Evolutionary conservation across 2,329 filamentous ascomycete species (phyloP).

Genomic region (Neopestalotiopsis rosae): DNA sequence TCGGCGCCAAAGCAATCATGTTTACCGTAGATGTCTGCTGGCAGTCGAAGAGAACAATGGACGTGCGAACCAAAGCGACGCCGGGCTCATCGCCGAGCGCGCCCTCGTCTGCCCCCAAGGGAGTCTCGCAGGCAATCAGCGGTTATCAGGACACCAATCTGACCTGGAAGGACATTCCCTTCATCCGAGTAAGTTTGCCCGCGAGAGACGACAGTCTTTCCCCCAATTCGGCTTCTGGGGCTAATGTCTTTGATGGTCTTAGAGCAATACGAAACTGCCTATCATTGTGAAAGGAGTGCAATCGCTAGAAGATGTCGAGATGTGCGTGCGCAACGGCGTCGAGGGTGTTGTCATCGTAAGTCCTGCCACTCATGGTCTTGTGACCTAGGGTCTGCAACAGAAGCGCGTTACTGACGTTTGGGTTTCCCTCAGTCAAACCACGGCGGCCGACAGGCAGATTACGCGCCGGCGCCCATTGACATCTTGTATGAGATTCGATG

Average conservation of each 20-base stretch:
- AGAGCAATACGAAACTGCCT: conserved; percentile 3
- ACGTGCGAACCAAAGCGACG: not conserved
- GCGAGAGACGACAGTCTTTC: too few species aligned
- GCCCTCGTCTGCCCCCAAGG: not conserved
- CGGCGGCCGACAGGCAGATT: conserved; percentile 7
- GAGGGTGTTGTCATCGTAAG: conserved; percentile 13
- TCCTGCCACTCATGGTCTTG: not conserved
- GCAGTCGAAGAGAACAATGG: conserved; percentile 9
- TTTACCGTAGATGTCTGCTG: conserved; percentile 6
- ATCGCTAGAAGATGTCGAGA: conserved; percentile 1
- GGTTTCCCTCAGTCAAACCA: conserved; percentile 3
- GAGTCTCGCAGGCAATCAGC: not conserved
- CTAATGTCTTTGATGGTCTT: not conserved
- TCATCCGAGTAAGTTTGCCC: conserved; percentile 3
- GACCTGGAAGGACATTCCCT: conserved; percentile 9
- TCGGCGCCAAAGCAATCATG: conserved; percentile 11
- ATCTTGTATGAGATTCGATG: conserved; percentile 9
- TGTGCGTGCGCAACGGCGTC: not conserved
- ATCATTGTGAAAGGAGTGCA: conserved; percentile 12
- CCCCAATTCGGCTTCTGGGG: too few species aligned
- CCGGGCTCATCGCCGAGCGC: not conserved
- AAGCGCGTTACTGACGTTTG: not conserved
- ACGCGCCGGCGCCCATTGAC: conserved; percentile 7
- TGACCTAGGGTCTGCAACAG: not conserved
- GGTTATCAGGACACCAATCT: conserved; percentile 5